Conservation (phyloP, 192 early-diverging fungal genomes). For the Dissophora globulifera region DNA sequence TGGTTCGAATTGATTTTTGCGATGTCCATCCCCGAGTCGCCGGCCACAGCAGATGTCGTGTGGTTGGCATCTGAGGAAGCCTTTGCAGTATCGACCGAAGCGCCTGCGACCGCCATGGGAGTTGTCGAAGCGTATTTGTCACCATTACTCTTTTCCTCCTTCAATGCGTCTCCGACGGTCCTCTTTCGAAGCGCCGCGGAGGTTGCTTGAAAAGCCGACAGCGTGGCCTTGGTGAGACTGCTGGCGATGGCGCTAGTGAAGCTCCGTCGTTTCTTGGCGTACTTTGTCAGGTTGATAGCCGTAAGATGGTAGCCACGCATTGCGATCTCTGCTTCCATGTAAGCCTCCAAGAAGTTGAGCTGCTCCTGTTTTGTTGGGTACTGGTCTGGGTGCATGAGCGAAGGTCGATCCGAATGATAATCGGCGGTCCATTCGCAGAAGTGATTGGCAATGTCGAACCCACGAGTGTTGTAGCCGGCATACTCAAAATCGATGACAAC, state of each 20-base stretch:
- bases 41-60: not conserved
- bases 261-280: conserved; percentile 26
- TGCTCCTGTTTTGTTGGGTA: conserved; percentile 73
- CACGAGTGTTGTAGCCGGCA: conserved; percentile 82
- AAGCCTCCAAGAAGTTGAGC: conserved; percentile 69
- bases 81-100: conserved; percentile 10
- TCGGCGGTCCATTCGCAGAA: conserved; percentile 89
- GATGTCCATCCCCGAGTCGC: not conserved
- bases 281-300: conserved; percentile 34
- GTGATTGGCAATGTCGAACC: conserved; percentile 85
- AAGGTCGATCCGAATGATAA: conserved; percentile 68
- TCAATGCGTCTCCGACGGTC: not conserved
- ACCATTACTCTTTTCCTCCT: not conserved
- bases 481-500: conserved; percentile 88
- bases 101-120: conserved; percentile 9
- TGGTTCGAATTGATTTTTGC: no score
- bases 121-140: no score
- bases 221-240: conserved; percentile 18
- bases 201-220: conserved; percentile 26
- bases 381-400: conserved; percentile 49
- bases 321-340: conserved; percentile 65
- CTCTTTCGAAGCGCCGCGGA: conserved; percentile 14
- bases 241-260: conserved; percentile 7
- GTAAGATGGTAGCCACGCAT: conserved; percentile 49
- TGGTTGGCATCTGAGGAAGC: not conserved